A percentile compares a stretch with the other conserved stretches of the same genome.
phyloP scores from a whole-genome alignment of 2,329 filamentous ascomycete species.

The Huntiella moniliformis region DNA sequence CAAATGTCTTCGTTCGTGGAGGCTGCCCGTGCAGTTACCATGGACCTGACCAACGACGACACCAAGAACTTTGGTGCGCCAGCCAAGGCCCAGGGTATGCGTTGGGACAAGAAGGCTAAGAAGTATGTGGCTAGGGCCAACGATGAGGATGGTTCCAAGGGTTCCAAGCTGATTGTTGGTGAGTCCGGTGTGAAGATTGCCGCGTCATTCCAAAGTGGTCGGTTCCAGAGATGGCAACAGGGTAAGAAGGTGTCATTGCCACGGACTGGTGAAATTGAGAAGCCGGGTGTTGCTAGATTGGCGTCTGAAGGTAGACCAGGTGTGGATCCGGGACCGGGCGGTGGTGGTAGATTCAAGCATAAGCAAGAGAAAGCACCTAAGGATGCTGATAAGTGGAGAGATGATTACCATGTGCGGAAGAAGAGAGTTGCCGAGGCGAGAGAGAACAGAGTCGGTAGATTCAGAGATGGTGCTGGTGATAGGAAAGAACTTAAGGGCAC shows the following conservation, averaged over 20 bases:
- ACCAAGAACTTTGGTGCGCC: slow-evolving; percentile 62
- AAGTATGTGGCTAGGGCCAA: slow-evolving; percentile 87
- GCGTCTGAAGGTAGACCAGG: slow-evolving; percentile 13
- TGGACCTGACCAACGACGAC: slow-evolving; percentile 89
- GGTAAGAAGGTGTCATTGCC: slow-evolving; percentile 66
- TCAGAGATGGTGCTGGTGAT: slow-evolving; percentile 54
- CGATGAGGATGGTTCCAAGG: slow-evolving; percentile 78
- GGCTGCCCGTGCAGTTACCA: slow-evolving; percentile 68
- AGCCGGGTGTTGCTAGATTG: slow-evolving; percentile 16
- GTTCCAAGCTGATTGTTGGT: slow-evolving; percentile 55
- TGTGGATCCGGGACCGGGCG: neutral
- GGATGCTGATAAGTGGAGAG: slow-evolving; percentile 76
- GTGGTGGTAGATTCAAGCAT: slow-evolving; percentile 49
- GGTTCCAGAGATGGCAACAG: slow-evolving; percentile 84
- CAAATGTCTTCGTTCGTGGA: slow-evolving; percentile 57
- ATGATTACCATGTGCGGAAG: slow-evolving; percentile 81
- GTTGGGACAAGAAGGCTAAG: slow-evolving; percentile 93
- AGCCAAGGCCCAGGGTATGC: slow-evolving; percentile 44
- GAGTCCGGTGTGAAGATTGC: slow-evolving; percentile 94
- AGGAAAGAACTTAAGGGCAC: slow-evolving; percentile 60
- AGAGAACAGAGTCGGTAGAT: slow-evolving; percentile 62
- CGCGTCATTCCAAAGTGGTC: slow-evolving; percentile 76
- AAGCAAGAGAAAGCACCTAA: slow-evolving; percentile 78
- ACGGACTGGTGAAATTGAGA: slow-evolving; percentile 66
- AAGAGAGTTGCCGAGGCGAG: slow-evolving; percentile 74